Evolutionary conservation across 768 basidiomycete genomes (phyloP), one percentile per base, ranked within the genome.

Genomic region (Termitomyces sp.): DNA sequence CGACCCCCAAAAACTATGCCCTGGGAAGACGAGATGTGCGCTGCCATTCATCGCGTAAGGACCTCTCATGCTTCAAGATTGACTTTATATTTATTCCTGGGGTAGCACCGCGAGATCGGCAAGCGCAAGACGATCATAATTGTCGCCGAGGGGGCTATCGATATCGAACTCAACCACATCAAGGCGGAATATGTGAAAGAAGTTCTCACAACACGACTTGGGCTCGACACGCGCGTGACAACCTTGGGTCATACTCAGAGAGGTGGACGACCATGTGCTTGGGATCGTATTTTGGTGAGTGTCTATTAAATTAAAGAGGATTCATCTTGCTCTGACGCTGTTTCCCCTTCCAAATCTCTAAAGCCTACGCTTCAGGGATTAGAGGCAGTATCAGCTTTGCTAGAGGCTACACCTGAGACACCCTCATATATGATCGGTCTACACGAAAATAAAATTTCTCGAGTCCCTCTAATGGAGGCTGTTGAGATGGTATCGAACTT

Each of bases 81-180:
- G 51, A 20, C 5, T 25, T 39, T 12, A 13, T 27, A 20, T 23
- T 52, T 32, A 41, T 22, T 16, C 11, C 40, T 50, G 54, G 32
- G 46, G 43, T 47, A 98, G 94, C 95, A 98, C 70, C 89, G 97
- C 54, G 75, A 82, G 60, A 74, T 89, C 22, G 97, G 97, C 33
- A 98, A 98, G 75, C 87, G 97, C 62, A 98, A 96, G 75, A 98
- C 96, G 1, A 97, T 99, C 60, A 94, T 99, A 54, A 97, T 99
- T 59, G 89, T 98, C 39, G 96, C 97, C 1, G 97, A 99, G 73
- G 97, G 97, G 22, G 96, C 97, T 10, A 85, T 89, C 45, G 96
- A 98, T 68, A 73, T 78, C 46, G 77, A 89, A 63, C 82, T 98
- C 43, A 86, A 96, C 27, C 94, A 94, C n/a, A 98, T 99, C 67